Evolutionary conservation across 116 monocot genomes (phyloP).

Genomic region (Papilionanthe hybrid): DNA sequence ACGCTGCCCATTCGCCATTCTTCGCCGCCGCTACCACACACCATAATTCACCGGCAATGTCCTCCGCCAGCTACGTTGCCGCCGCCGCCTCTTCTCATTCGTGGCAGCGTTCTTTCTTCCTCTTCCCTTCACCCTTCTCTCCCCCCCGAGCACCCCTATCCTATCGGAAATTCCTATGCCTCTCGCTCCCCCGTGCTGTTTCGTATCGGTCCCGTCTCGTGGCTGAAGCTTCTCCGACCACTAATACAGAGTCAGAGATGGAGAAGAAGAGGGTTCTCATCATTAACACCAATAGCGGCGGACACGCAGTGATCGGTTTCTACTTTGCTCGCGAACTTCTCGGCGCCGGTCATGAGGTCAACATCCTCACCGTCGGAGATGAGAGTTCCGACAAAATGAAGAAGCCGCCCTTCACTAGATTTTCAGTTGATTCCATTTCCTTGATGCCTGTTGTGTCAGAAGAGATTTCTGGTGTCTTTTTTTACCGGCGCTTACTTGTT

Average conservation of each 20-base stretch:
- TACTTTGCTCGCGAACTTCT: conserved; percentile 72
- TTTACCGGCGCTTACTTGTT: background rate
- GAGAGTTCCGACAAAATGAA: conserved; percentile 94
- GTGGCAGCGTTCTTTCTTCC: conserved; percentile 4
- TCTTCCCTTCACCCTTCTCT: background rate
- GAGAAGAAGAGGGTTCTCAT: conserved; percentile 65
- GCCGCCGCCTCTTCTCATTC: background rate
- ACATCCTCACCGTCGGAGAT: conserved; percentile 87
- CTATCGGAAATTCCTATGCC: background rate
- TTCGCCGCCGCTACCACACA: background rate
- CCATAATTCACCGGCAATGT: background rate
- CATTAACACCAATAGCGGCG: conserved; percentile 86
- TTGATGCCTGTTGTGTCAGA: background rate
- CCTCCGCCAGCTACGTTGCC: background rate
- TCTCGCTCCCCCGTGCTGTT: conserved; percentile 6
- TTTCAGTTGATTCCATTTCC: conserved; percentile 40
- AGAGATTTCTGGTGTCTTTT: background rate
- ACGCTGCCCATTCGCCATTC: background rate
- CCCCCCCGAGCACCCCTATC: background rate
- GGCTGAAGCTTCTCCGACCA: background rate
- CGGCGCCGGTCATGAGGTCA: conserved; percentile 63
- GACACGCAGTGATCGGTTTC: conserved; percentile 93
- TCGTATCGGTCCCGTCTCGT: background rate
- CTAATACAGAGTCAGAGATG: background rate
- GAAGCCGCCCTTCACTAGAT: conserved; percentile 85